Evolutionary conservation across 441 rosid genomes (phyloP).

Genomic region (Syzygium syzygioides): DNA sequence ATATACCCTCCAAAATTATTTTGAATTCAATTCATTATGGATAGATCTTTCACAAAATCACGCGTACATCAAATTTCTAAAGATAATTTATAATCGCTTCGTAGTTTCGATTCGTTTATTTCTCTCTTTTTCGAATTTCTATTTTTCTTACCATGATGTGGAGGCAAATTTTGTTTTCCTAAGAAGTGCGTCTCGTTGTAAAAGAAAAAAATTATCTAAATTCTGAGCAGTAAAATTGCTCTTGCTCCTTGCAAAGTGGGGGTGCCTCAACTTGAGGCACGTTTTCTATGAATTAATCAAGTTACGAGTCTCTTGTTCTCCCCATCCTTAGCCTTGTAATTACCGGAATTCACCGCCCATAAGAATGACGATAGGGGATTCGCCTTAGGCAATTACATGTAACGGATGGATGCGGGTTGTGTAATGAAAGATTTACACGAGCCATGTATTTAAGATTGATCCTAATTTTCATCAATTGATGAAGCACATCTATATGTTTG

Average conservation of each 20-base stretch:
- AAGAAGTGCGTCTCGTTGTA: neutral
- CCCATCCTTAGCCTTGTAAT: neutral
- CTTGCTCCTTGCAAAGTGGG: neutral
- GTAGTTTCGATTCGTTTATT: neutral
- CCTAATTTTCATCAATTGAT: neutral
- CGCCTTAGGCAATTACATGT: neutral
- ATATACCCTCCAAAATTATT: neutral
- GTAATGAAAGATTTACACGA: neutral
- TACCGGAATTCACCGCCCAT: neutral
- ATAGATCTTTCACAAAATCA: neutral
- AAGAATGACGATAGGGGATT: neutral
- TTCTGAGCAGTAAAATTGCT: neutral
- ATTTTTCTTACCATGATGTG: neutral
- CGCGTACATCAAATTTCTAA: neutral
- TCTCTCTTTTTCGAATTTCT: neutral
- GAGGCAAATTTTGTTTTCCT: neutral
- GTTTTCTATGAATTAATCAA: neutral
- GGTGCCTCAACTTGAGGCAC: neutral
- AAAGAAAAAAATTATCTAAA: neutral
- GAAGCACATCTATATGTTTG: neutral
- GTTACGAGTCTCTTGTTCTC: neutral
- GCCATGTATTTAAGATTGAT: neutral
- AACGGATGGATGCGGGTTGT: accelerated
- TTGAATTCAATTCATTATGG: neutral
- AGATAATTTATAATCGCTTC: neutral